Conservation (phyloP, 352 stramenopile genomes). For the Achlya hypogyna region DNA sequence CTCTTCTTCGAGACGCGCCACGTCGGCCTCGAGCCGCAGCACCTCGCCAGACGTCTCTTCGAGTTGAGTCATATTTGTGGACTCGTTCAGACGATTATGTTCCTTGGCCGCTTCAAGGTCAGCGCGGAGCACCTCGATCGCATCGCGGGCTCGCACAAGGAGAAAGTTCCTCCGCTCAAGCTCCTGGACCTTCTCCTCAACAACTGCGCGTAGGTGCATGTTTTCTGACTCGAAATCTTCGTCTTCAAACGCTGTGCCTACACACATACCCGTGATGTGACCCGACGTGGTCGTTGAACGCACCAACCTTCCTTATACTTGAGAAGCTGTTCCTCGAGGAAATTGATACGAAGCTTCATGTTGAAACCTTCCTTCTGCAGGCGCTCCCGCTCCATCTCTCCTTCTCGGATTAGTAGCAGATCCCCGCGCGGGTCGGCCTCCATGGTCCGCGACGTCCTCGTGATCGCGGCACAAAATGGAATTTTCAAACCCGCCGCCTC, state of each 20-base stretch:
- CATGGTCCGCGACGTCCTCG: neutral
- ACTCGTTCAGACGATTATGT: slow-evolving; percentile 7
- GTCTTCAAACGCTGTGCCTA: slow-evolving; percentile 38
- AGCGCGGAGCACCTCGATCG: slow-evolving; percentile 8
- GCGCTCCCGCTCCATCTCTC: slow-evolving; percentile 31
- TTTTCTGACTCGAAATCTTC: slow-evolving; percentile 57
- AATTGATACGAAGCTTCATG: slow-evolving; percentile 52
- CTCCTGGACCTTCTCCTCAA: slow-evolving; percentile 20
- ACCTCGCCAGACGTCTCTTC: slow-evolving; percentile 6
- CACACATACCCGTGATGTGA: neutral
- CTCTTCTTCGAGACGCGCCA: slow-evolving; percentile 10
- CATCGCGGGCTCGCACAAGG: slow-evolving; percentile 15
- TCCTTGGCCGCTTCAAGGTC: slow-evolving; percentile 16
- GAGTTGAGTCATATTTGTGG: slow-evolving; percentile 5
- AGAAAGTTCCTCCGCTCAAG: slow-evolving; percentile 16
- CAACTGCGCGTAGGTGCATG: slow-evolving; percentile 30
- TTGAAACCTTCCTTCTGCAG: slow-evolving; percentile 71
- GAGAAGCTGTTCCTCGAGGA: slow-evolving; percentile 55
- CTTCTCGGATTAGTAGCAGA: slow-evolving; percentile 14
- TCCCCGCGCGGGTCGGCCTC: slow-evolving; percentile 6
- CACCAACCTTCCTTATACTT: slow-evolving; percentile 38
- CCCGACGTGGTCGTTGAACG: neutral
- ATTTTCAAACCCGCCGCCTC: neutral
- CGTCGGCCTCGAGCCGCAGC: slow-evolving; percentile 8
- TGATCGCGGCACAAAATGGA: neutral